Evolutionary conservation across 2,329 filamentous ascomycete genomes (phyloP).

Genomic region (Fonsecaea pugnacius): DNA sequence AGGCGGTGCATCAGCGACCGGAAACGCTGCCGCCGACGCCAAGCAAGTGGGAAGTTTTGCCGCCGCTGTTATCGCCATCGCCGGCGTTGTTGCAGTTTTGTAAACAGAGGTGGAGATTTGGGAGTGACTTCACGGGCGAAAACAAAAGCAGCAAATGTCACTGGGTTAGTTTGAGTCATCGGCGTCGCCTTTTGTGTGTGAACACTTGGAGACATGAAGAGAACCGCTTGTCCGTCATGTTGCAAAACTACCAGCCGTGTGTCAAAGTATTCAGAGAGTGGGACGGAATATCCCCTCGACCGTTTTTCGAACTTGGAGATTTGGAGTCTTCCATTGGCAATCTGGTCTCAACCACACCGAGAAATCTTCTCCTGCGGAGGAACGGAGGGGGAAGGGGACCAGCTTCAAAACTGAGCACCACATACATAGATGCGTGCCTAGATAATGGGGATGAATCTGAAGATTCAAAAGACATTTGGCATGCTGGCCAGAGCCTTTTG

Average conservation of each 20-base stretch:
- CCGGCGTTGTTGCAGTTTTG: slow-evolving; percentile 47
- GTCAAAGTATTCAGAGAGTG: neutral
- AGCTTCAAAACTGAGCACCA: neutral
- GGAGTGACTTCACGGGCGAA: neutral
- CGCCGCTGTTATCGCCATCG: slow-evolving; percentile 48
- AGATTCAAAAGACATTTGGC: slow-evolving; percentile 6
- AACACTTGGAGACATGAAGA: neutral
- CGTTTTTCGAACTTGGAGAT: neutral
- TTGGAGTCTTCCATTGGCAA: neutral
- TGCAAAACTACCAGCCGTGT: neutral
- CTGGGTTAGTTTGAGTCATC: neutral
- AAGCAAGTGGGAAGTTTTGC: slow-evolving; percentile 37
- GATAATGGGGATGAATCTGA: neutral
- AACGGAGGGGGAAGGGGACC: neutral
- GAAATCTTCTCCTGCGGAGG: neutral
- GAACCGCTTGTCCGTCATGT: neutral
- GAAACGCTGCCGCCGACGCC: slow-evolving; percentile 44
- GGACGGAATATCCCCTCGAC: neutral
- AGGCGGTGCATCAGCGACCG: slow-evolving; percentile 39
- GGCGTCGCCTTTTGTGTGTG: neutral
- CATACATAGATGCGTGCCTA: neutral
- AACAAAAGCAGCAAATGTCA: neutral
- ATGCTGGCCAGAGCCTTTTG: slow-evolving; percentile 11
- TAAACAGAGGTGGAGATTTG: slow-evolving; percentile 35
- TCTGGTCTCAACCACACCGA: neutral